Conservation (phyloP, 1,284 basidiomycete genomes). For the Xanthoconium separans region DNA sequence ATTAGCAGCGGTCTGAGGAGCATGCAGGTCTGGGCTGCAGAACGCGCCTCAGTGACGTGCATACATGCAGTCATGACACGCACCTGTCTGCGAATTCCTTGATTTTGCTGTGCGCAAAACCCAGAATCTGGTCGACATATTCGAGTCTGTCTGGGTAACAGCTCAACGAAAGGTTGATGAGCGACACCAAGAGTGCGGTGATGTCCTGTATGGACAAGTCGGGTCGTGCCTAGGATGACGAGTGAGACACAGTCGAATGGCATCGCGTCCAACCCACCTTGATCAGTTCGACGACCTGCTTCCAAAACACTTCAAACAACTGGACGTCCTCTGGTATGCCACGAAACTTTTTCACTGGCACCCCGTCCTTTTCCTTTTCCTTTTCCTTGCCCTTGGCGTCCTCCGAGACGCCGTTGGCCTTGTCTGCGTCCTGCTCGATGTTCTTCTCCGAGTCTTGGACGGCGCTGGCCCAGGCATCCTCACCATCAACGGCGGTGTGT, state of each 20-base stretch:
- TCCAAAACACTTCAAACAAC: conserved; percentile 96
- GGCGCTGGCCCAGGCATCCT: conserved; percentile 25
- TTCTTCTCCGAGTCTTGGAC: conserved; percentile 33
- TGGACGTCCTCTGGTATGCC: conserved; percentile 92
- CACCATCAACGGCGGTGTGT: conserved; percentile 31
- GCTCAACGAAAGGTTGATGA: conserved; percentile 89
- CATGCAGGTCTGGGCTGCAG: conserved; percentile 79
- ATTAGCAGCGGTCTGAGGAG: conserved; percentile 82
- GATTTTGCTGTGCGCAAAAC: conserved; percentile 84
- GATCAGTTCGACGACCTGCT: conserved; percentile 95
- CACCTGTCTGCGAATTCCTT: conserved; percentile 81
- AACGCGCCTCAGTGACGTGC: background rate
- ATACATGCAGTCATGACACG: conserved; percentile 14
- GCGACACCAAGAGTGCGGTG: conserved; percentile 89
- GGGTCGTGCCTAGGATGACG: conserved; percentile 74
- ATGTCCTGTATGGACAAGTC: conserved; percentile 95
- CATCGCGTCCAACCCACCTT: conserved; percentile 55
- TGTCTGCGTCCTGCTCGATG: conserved; percentile 21
- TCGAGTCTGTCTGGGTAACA: conserved; percentile 94
- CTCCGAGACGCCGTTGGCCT: conserved; percentile 34
- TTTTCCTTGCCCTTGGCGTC: conserved; percentile 51
- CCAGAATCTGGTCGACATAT: conserved; percentile 92
- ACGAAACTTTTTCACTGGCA: conserved; percentile 74
- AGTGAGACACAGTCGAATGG: background rate
- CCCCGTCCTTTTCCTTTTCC: conserved; percentile 42